Evolutionary conservation across 192 early-diverging fungal genomes (phyloP).

Genomic region (Backusella tarrabulga): DNA sequence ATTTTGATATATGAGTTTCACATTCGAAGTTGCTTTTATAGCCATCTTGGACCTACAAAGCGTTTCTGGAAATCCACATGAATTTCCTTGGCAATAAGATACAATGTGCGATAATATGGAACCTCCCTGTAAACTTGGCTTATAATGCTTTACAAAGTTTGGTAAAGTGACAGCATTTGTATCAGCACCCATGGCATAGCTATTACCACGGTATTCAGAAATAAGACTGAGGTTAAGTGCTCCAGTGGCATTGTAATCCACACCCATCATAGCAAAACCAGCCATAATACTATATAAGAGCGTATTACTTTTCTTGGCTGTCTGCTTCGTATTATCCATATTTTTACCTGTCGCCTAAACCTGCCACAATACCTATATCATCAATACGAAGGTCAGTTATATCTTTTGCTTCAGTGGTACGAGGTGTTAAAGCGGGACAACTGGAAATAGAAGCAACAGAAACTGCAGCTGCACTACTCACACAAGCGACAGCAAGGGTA

Average conservation of each 20-base stretch:
- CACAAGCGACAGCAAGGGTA: neutral
- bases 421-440: slow-evolving; percentile 46
- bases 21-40: too few species aligned
- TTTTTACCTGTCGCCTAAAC: slow-evolving; percentile 47
- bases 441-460: neutral
- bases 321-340: neutral
- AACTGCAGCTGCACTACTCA: neutral
- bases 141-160: slow-evolving; percentile 47
- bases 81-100: neutral
- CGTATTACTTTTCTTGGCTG: neutral
- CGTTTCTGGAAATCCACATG: neutral
- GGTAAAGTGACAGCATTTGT: slow-evolving; percentile 38
- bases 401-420: slow-evolving; percentile 27
- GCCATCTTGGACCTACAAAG: neutral
- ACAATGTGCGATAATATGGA: slow-evolving; percentile 44
- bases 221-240: slow-evolving; percentile 32
- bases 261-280: slow-evolving; percentile 47
- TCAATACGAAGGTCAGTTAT: slow-evolving; percentile 54
- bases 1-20: neutral
- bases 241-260: slow-evolving; percentile 13
- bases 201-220: slow-evolving; percentile 49
- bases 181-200: slow-evolving; percentile 54
- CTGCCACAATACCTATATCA: slow-evolving; percentile 53
- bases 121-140: slow-evolving; percentile 34
- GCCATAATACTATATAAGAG: slow-evolving; percentile 46